A percentile compares a stretch with the other conserved stretches of the same genome.
These are phyloP conservation scores for Leccinum fibrillosum DNA, from an alignment of 768 basidiomycete genomes.

Conservation along the genomic window DNA sequence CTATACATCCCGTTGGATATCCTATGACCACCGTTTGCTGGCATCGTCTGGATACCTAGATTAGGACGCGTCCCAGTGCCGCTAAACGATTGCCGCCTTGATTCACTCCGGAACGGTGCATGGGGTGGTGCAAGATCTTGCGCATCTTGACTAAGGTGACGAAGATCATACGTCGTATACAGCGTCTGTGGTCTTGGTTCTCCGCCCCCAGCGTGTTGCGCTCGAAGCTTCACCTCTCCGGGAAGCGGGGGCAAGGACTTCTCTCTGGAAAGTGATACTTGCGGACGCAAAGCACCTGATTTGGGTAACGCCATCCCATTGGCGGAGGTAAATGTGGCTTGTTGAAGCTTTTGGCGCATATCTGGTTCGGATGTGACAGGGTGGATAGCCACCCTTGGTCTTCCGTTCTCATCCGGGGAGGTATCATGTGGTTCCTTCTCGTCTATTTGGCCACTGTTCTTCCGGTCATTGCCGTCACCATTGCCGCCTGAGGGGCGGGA, in stretches of 20 bases:
- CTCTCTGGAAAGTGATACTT: conserved; percentile 45
- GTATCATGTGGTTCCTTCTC: conserved; percentile 39
- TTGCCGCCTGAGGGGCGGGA: conserved; percentile 62
- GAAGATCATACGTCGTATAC: conserved; percentile 58
- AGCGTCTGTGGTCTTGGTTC: conserved; percentile 64
- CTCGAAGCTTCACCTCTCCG: conserved; percentile 44
- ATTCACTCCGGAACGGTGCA: conserved; percentile 60
- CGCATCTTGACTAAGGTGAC: conserved; percentile 39
- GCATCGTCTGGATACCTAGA: conserved; percentile 49
- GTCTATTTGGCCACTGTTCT: conserved; percentile 40
- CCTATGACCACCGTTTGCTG: conserved; percentile 34
- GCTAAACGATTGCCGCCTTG: conserved; percentile 73
- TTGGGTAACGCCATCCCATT: conserved; percentile 30
- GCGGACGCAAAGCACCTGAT: conserved; percentile 10
- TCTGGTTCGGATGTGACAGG: conserved; percentile 61
- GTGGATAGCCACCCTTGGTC: conserved; percentile 43
- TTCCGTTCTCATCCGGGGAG: conserved; percentile 32
- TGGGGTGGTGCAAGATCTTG: conserved; percentile 60
- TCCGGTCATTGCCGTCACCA: conserved; percentile 46
- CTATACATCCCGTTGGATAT: conserved; percentile 48
- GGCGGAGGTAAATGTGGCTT: conserved; percentile 33
- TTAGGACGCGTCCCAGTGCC: conserved; percentile 61
- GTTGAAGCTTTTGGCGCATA: conserved; percentile 47
- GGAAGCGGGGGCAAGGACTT: conserved; percentile 81
- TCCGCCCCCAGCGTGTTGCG: conserved; percentile 29